Evolutionary conservation across 169 alveolate species (phyloP).

Genomic region (Theileria parva): DNA sequence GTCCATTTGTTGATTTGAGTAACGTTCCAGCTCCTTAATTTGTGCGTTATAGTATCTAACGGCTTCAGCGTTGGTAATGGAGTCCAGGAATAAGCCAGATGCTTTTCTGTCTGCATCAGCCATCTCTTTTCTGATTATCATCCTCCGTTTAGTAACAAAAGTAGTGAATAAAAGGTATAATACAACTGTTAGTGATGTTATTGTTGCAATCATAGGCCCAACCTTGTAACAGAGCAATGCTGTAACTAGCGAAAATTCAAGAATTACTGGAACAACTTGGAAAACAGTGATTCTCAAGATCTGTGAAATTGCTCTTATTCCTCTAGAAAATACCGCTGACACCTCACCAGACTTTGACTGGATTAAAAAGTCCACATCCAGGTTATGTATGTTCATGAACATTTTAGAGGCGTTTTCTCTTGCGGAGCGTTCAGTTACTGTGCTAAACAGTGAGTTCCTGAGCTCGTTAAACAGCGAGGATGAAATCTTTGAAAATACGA

Average conservation of each 20-base stretch:
- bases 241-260: constrained; percentile 80
- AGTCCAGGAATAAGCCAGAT: constrained; percentile 78
- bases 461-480: constrained; percentile 66
- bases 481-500: constrained; percentile 24
- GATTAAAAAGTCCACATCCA: constrained; percentile 72
- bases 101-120: constrained; percentile 81
- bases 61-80: constrained; percentile 81
- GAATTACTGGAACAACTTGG: constrained; percentile 78
- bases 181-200: constrained; percentile 77
- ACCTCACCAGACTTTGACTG: constrained; percentile 76
- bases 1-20: constrained; percentile 68
- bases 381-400: constrained; percentile 75
- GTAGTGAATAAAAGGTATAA: constrained; percentile 79
- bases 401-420: constrained; percentile 69
- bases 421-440: constrained; percentile 73
- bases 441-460: constrained; percentile 74
- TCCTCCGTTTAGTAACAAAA: constrained; percentile 77
- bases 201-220: constrained; percentile 78
- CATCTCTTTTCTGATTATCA: constrained; percentile 78
- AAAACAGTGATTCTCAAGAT: constrained; percentile 72
- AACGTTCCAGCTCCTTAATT: constrained; percentile 68
- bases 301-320: constrained; percentile 77
- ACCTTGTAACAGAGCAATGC: constrained; percentile 79
- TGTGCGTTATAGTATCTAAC: constrained; percentile 75
- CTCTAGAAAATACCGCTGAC: constrained; percentile 72